Base-by-base conservation (phyloP, 1,139 yeast species). In the Pichia sp. region DNA sequence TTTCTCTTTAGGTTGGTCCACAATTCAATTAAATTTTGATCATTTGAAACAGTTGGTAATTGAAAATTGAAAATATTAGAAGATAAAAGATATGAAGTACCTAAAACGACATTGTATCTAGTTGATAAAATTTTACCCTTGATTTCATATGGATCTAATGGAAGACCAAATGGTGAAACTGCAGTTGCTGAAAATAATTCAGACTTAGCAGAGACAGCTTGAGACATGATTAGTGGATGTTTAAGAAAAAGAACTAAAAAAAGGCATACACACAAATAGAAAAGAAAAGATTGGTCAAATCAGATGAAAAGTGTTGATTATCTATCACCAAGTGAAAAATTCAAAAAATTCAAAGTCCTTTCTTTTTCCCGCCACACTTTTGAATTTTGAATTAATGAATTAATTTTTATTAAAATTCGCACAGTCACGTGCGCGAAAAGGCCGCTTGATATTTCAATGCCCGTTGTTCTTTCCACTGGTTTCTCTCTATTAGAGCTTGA, bases 61-160 rank as follows among this genome's bases (percentile, higher is more conserved):
- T 78, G 81, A 61, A 86, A 90, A 55, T 85, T 79, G 70, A 90
- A 90, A 51, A 90, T 75, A 60, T 81, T 77, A 58, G 78, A 74
- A 47, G 84, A 75, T 56, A 84, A 70, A 38, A 85, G 72, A 66
- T 84, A 87, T 42, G 86, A 71, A 7, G 86, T 76, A 59, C 87
- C 87, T 62, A 81, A 77, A 56, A 87, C 77, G 46, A 87, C 71
- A 49, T 81, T 74, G 60, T 75, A 74, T n/a, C 87, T 81, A n/a
- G 88, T 77, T 46, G 82, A 73, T 63, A 83, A 80, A 46, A 70
- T 73, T 18, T 79, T 69, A 39, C 79, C 80, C 51, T 72, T 73
- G 48, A 84, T 62, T 44, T 74, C 69, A 47, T 70, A 67, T 16
- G 88, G 86, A 64, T 82, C 87, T 38, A 77, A 73, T 29, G 82